Evolutionary conservation across 352 stramenopile genomes (phyloP), one percentile per base, ranked within the genome.

Genomic region (Halophytophthora batemanensis): DNA sequence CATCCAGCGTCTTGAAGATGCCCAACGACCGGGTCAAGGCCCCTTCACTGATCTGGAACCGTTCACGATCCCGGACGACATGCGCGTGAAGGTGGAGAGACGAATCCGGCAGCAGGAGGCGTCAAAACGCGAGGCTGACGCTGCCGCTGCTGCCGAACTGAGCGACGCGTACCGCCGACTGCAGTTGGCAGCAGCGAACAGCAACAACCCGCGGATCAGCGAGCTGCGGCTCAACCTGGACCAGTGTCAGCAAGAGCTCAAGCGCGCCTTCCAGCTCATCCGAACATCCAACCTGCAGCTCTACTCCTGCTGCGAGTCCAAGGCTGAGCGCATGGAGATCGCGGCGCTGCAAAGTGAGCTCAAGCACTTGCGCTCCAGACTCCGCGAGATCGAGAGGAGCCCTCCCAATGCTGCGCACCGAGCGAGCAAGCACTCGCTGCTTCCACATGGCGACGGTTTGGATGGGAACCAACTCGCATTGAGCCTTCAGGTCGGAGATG

Each of bases 11-110:
- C 59, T 61, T 11, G 51, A 66, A 40, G 45, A 51, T 5, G 48
- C 55, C 2, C 38, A 53, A 19, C 54, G 59, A 7, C 61, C 54
- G 1, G 48, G 48, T 15, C 15, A 60, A 10, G 70, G 69, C 1
- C 62, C 74, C 11, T 86, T 77, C 49, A 93, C 82, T 1, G 78
- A 90, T 39, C 56, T 93, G 15, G 56, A 81, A 28, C 72, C 78
- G 1, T 90, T 90, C 50, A 86, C 72, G 13, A 88, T 93, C 33
- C 82, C 82, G 0, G 75, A 88, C 8, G 82, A 93, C 34, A 93
- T 93, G 82, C 80, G 81, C 42, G 61, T 64, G 1, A 90, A 89
- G 37, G 82, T 93, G 12, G 82, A 93, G 45, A 56, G 56, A 25
- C 74, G 77, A 34, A 88, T 90, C 36, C 77, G 79, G 3, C 60